Base-by-base conservation (phyloP, 2,329 filamentous ascomycete genomes). In the Gaeumannomyces tritici region DNA sequence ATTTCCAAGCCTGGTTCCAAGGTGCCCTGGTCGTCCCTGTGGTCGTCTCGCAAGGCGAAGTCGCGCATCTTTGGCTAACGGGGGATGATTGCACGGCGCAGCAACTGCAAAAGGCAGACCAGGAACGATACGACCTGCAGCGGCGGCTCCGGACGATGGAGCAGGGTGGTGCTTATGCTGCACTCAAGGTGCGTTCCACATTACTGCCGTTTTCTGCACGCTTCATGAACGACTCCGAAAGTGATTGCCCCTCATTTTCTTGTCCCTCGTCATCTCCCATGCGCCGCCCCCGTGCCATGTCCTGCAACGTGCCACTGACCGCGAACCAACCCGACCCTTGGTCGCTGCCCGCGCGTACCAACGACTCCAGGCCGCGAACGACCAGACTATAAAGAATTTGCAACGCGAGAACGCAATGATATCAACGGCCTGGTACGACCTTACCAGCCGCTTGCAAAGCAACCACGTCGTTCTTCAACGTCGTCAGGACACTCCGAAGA, bases 371-470 rank as follows among this genome's bases (percentile, higher is more conserved):
- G 79, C 80, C 56, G 76, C 80, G 62, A 74, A 73, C 66, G 82
- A 85, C 58, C 76, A 83, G 69, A 76, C 79, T 60, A 83, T 90
- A 70, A 84, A 85, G 67, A 89, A 87, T 68, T 82, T 96, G 64
- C 83, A 89, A 72, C 84, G 89, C 68, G 91, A 96, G 74, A 91
- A 91, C 72, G 82, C 83, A 54, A 81, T 95, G 71, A 91, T 96
- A 69, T 80, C 88, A 29, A 89, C 87, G n/a, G 91, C 91, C 2
- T 96, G 90, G 90, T 93, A 93, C 75, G 90, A 93, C 73, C 83
- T 95, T 69, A 87, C 88, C 29, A 87, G 82, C 71, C 82, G 91
- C 61, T 75, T 96, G 67, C 90, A 95, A 75, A 92, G 89, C 76
- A 93, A 93, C 72, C 89, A 90, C 65, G 88, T 93, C 55, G 85